Evolutionary conservation across 139 green algal genomes (phyloP).

Genomic region (Tetradesmus obliquus): DNA sequence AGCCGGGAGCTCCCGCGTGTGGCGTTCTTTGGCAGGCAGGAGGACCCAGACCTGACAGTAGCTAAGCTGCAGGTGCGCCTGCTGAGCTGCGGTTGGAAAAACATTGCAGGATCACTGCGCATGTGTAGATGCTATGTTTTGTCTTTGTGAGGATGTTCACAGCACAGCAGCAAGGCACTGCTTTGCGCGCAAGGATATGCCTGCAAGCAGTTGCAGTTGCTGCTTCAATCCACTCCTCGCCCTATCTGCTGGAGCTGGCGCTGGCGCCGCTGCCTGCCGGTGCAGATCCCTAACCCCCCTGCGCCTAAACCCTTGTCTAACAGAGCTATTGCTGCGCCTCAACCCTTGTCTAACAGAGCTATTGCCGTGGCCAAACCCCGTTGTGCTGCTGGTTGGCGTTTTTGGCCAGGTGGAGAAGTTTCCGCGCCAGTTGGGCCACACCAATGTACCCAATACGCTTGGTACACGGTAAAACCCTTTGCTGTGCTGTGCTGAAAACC

Average conservation of each 20-base stretch:
- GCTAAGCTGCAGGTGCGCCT: constrained; percentile 55
- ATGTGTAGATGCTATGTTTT: background rate
- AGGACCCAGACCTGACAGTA: constrained; percentile 56
- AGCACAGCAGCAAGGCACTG: background rate
- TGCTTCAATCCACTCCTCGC: background rate
- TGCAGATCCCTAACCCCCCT: too few species aligned
- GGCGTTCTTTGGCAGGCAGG: constrained; percentile 24
- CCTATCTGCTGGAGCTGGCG: background rate
- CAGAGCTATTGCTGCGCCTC: too few species aligned
- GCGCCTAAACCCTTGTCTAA: too few species aligned
- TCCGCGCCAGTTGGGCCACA: background rate
- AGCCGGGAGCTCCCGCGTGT: background rate
- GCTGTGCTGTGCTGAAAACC: background rate
- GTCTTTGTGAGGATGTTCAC: too few species aligned
- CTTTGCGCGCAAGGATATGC: background rate
- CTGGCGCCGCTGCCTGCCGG: background rate
- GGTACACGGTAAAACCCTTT: background rate
- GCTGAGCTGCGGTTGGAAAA: too few species aligned
- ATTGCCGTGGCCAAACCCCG: background rate
- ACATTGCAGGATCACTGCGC: too few species aligned
- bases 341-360: too few species aligned
- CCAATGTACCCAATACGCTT: background rate
- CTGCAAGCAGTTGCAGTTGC: background rate
- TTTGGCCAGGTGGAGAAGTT: background rate
- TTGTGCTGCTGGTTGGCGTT: background rate